Evolutionary conservation across 306 rosid species (phyloP), one percentile per base, ranked within the genome.

Genomic region (Chamaecrista fasciculata): DNA sequence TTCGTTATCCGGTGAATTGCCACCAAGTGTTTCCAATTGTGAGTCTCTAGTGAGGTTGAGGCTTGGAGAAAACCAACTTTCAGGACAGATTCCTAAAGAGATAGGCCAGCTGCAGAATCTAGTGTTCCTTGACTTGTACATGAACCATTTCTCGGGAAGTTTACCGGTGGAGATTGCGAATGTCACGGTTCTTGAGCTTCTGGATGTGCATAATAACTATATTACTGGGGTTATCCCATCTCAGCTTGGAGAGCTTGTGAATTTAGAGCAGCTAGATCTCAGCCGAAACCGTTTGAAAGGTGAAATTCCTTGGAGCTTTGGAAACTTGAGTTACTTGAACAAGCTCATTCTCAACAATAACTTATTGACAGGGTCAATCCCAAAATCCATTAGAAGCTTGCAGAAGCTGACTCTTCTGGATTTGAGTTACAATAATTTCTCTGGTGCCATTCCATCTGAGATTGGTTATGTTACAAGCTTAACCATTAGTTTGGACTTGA

Each of bases 261-360:
- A 95, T 46, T 78, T 91, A 66, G 97, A 95, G 87, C 97, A 86
- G 85, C 92, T 95, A 77, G 99, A 95, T 78, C 89, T 95, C n/a
- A 89, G 97, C 50, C 58, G 72, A 19, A 95, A 95, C 85, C 82
- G 91, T 81, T 95, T 95, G 79, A 79, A 63, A 8, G 95, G 97
- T 36, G 77, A 70, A 72, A 89, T 95, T 58, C 97, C 99, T 15
- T 72, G 69, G 82, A 91, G 96, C 70, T 87, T 91, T 69, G 99
- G 97, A 20, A 95, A 91, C 79, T 84, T 91, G 26, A 91, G 95
- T 67, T 91, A 91, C 81, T 79, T 95, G 91, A 87, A 89, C 86
- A 88, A 95, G 80, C 92, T 95, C 69, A 91, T 89, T 61, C 86
- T 89, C 77, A 91, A 84, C 80, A 91, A 95, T 23, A 94, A 95